Evolutionary conservation across 2,329 filamentous ascomycete genomes (phyloP).

Genomic region (Colletotrichum liriopes): DNA sequence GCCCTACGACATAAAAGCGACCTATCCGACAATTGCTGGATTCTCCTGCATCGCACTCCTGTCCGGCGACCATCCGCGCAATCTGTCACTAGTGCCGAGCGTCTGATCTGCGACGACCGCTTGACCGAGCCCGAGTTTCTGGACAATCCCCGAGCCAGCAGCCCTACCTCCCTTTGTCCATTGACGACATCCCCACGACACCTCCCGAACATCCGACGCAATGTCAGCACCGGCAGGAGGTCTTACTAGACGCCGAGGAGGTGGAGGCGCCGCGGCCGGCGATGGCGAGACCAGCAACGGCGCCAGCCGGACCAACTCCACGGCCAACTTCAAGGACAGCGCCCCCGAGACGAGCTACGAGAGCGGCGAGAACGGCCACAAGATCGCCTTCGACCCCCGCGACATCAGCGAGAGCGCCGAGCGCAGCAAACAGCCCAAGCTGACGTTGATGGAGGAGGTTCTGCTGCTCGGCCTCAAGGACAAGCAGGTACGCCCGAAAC

Average conservation of each 20-base stretch:
- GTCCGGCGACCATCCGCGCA: constrained; percentile 22
- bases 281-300: constrained; percentile 69
- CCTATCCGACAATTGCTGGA: background rate
- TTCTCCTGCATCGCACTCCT: constrained; percentile 10
- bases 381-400: constrained; percentile 96
- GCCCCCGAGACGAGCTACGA: constrained; percentile 88
- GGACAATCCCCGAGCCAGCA: constrained; percentile 25
- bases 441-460: constrained; percentile 99
- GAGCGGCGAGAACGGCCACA: constrained; percentile 95
- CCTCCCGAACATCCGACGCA: constrained; percentile 28
- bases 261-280: constrained; percentile 72
- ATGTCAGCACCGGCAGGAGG: constrained; percentile 51
- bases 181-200: constrained; percentile 37
- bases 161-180: constrained; percentile 18
- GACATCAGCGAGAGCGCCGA: constrained; percentile 98
- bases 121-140: constrained; percentile 28
- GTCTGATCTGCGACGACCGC: constrained; percentile 33
- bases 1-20: constrained; percentile 16
- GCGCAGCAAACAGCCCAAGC: constrained; percentile 96
- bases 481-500: constrained; percentile 83
- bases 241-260: constrained; percentile 77
- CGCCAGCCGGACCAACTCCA: constrained; percentile 72
- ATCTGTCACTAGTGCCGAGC: constrained; percentile 19
- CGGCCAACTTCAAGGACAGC: constrained; percentile 67
- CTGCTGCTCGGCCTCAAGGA: constrained; percentile 96